Base-by-base conservation (phyloP, 1,284 basidiomycete genomes). In the Trichosporon inkin region DNA sequence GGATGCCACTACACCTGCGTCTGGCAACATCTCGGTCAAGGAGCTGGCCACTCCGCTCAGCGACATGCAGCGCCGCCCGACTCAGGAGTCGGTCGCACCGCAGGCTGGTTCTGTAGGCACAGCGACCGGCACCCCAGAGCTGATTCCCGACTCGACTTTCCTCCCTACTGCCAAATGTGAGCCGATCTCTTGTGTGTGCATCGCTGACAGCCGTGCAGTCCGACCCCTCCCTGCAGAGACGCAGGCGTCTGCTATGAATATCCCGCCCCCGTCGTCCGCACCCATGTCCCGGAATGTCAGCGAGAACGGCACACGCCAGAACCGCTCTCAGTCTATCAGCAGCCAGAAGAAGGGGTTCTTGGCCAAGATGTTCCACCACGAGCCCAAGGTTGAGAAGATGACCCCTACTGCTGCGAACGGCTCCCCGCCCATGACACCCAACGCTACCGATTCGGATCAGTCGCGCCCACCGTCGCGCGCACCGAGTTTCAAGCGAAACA, bases 281-380 rank as follows among this genome's bases (percentile, higher is more conserved):
- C 64, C 71, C 38, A 75, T 75, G 73, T 74, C 73, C 3, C 63
- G 72, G 49, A 67, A 68, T 47, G 64, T 58, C 7, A 74, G 73
- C 10, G 65, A 64, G 5, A 70, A 65, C 13, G 65, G 68, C 35
- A 55, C 51, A 2, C 60, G 58, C 39, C 20, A 58, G 10, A 51
- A 58, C 10, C 62, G 62, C 39, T 58, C 63, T 3, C 37, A 61
- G 53, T 57, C 69, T 19, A 63, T 66, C 52, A 55, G 62, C 66
- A 56, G 63, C 47, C 72, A 74, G 63, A 78, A 76, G 69, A 78
- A 77, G 64, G 68, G 68, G 13, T 77, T 79, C 64, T 70, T 79
- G 38, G 74, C 76, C 36, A 74, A 75, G 52, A 78, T 79, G 76
- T 75, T 79, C 62, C 72, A 78, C 56, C 71, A 66, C 28, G 68